These are phyloP conservation scores for Ophiostoma montium DNA, from an alignment of 2,329 filamentous ascomycete species.

Conservation along the genomic window DNA sequence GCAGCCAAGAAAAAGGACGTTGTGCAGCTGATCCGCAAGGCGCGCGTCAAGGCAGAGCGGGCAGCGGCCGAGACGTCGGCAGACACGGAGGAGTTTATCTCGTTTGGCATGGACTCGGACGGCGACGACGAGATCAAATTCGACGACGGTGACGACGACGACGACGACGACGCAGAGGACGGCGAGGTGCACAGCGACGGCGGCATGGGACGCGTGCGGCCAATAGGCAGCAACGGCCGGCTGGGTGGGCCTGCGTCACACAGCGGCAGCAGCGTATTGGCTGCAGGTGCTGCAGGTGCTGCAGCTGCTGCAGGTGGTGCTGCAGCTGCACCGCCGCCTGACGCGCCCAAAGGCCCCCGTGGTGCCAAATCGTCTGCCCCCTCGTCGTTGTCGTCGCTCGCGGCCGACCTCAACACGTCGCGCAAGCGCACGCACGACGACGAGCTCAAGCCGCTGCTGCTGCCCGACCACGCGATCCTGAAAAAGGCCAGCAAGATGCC, in stretches of 20 bases:
- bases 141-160: background rate
- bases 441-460: conserved; percentile 36
- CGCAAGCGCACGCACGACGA: conserved; percentile 66
- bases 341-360: conserved; percentile 7
- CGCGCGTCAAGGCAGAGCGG: conserved; percentile 47
- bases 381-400: conserved; percentile 1
- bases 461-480: conserved; percentile 35
- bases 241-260: background rate
- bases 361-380: background rate
- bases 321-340: background rate
- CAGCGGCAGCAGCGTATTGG: too few species aligned
- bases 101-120: conserved; percentile 54
- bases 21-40: conserved; percentile 82
- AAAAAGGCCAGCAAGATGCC: conserved; percentile 37
- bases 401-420: conserved; percentile 21
- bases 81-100: conserved; percentile 75
- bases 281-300: background rate
- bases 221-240: conserved; percentile 3
- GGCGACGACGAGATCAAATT: conserved; percentile 13
- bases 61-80: conserved; percentile 34
- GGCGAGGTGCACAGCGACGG: background rate
- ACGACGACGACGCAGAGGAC: background rate
- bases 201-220: background rate
- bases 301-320: background rate
- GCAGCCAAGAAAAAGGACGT: conserved; percentile 66